phyloP scores from a whole-genome alignment of 176 grass and related monocot species.

The Echinochloa phyllopogon region DNA sequence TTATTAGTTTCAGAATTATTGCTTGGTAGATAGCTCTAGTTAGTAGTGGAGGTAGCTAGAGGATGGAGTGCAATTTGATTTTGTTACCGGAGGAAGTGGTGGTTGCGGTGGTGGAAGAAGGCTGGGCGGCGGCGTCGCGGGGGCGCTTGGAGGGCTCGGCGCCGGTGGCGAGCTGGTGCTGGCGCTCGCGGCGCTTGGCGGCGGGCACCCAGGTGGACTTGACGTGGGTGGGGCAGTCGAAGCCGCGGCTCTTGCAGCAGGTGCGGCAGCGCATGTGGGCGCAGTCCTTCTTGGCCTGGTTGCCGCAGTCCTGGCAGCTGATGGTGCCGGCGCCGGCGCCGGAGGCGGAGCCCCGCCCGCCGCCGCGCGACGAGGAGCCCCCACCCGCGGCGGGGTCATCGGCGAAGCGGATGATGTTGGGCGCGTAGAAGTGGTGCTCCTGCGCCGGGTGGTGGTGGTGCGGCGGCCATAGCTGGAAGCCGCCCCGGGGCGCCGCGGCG shows the following conservation, averaged over 20 bases:
- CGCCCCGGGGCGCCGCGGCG: slow-evolving; percentile 16
- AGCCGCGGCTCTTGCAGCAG: slow-evolving; percentile 95
- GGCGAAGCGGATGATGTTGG: slow-evolving; percentile 79
- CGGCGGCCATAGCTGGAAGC: slow-evolving; percentile 95
- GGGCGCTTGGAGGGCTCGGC: slow-evolving; percentile 60
- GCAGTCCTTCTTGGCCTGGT: slow-evolving; percentile 99
- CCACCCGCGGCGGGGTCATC: slow-evolving; percentile 55
- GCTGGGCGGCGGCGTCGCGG: slow-evolving; percentile 49
- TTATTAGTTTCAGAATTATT: background rate
- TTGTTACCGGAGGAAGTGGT: slow-evolving; percentile 62
- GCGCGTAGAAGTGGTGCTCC: slow-evolving; percentile 59
- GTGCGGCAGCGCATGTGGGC: slow-evolving; percentile 78
- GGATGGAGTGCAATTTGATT: background rate
- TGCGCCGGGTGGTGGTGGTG: slow-evolving; percentile 47
- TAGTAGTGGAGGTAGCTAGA: background rate
- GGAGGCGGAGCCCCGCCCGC: slow-evolving; percentile 28
- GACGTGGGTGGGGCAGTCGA: slow-evolving; percentile 87
- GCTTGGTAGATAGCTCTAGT: background rate
- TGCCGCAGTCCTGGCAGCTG: slow-evolving; percentile 98
- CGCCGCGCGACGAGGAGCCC: slow-evolving; percentile 14
- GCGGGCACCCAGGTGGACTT: slow-evolving; percentile 96
- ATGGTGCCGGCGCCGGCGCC: slow-evolving; percentile 35
- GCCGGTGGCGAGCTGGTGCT: slow-evolving; percentile 46
- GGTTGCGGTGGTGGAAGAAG: slow-evolving; percentile 30
- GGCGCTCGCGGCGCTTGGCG: slow-evolving; percentile 81